phyloP scores from a whole-genome alignment of 768 basidiomycete genomes.

The Scleroderma citrinum region DNA sequence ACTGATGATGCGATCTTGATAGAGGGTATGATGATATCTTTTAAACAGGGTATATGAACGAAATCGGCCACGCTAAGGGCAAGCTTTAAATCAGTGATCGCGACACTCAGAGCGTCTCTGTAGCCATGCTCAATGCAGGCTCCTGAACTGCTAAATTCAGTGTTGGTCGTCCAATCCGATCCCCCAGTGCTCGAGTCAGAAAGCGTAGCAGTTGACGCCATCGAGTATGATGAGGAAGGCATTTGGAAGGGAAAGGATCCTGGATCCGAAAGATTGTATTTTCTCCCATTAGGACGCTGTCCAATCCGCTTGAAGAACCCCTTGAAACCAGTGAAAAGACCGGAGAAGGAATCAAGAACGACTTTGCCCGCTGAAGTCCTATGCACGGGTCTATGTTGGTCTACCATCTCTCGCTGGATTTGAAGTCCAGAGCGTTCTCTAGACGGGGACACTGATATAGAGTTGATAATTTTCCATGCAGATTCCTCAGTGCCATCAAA shows the following conservation, averaged over 20 bases:
- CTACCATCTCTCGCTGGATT: conserved; percentile 1
- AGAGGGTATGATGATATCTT: not conserved
- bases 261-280: not conserved
- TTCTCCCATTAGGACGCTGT: not conserved
- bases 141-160: not conserved
- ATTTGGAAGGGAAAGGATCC: not conserved
- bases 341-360: not conserved
- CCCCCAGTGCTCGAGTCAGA: not conserved
- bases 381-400: not conserved
- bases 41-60: not conserved
- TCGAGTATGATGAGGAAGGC: not conserved
- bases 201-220: not conserved
- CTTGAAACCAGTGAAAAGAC: not conserved
- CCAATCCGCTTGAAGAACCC: not conserved
- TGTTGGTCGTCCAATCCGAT: not conserved
- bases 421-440: not conserved
- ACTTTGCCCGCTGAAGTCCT: not conserved
- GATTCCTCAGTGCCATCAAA: conserved; percentile 16
- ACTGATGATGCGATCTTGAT: not conserved
- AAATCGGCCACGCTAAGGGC: not conserved
- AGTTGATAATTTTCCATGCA: conserved; percentile 25
- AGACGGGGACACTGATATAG: not conserved
- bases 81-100: not conserved
- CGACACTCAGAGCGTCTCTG: not conserved
- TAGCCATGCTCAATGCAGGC: not conserved